phyloP scores from a whole-genome alignment of 2,329 filamentous ascomycete species.

The Boeremia lycopersici region DNA sequence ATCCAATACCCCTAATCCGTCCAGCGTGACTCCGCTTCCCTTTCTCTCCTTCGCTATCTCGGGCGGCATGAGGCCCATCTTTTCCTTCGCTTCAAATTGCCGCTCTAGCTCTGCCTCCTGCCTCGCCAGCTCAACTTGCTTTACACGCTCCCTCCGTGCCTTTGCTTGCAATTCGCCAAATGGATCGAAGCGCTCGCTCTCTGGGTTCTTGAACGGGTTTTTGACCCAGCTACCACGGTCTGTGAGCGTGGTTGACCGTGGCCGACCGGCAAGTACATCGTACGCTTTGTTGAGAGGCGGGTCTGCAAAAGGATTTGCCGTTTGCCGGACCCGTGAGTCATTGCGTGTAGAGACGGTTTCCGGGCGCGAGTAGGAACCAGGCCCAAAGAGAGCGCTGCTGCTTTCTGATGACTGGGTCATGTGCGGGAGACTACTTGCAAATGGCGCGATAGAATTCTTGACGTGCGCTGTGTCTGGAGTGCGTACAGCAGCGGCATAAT shows the following conservation, averaged over 20 bases:
- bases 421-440: constrained; percentile 16
- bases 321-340: constrained; percentile 33
- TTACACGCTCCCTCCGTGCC: constrained; percentile 33
- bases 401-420: constrained; percentile 32
- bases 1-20: constrained; percentile 34
- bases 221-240: constrained; percentile 42
- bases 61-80: constrained; percentile 31
- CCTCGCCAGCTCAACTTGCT: constrained; percentile 34
- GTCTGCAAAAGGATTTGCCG: constrained; percentile 45
- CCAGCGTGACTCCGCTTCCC: constrained; percentile 33
- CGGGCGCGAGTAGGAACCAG: constrained; percentile 34
- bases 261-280: constrained; percentile 41
- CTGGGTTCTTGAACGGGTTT: constrained; percentile 45
- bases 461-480: constrained; percentile 33
- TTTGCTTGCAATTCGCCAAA: constrained; percentile 46
- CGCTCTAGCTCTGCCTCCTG: constrained; percentile 28
- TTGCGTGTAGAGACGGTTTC: constrained; percentile 41
- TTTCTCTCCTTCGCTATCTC: constrained; percentile 23
- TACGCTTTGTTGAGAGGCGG: constrained; percentile 46
- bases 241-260: constrained; percentile 42
- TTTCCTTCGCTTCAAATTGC: constrained; percentile 34
- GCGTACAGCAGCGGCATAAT: constrained; percentile 23
- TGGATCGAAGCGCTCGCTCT: constrained; percentile 45
- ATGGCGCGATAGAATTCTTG: constrained; percentile 13
- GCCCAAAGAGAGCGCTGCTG: constrained; percentile 36